Percentiles rank a stretch among this genome's conserved stretches.
These are phyloP conservation scores for Neofusicoccum cordaticola DNA, from an alignment of 2,329 filamentous ascomycete genomes.

Conservation along the genomic window DNA sequence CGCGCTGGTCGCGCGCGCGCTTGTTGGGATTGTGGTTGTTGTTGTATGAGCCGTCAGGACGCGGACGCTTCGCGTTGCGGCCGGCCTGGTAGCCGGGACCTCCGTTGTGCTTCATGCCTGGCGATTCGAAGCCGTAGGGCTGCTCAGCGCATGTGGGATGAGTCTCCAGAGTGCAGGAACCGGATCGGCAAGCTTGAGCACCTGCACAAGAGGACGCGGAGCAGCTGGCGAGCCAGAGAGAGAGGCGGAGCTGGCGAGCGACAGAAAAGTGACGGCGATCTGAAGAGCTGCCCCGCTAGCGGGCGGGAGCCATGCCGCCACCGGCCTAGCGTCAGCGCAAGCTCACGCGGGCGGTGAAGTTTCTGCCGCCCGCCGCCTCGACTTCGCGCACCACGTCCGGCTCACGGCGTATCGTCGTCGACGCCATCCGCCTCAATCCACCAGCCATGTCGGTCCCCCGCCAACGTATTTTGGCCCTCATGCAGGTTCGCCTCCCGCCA, in stretches of 20 bases:
- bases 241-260: not conserved
- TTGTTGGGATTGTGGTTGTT: not conserved
- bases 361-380: not conserved
- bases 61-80: not conserved
- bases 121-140: not conserved
- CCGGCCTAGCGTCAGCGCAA: no score
- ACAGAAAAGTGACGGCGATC: not conserved
- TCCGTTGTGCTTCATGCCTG: not conserved
- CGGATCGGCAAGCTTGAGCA: not conserved
- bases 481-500: slow-evolving; percentile 61
- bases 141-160: not conserved
- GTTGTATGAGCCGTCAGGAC: not conserved
- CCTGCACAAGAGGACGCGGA: not conserved
- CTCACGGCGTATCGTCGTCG: not conserved
- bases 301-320: not conserved
- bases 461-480: slow-evolving; percentile 61
- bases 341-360: no score
- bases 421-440: not conserved
- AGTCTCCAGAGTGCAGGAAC: not conserved
- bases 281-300: slow-evolving; percentile 1
- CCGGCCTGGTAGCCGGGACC: not conserved
- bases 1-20: not conserved
- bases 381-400: not conserved
- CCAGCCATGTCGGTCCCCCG: slow-evolving; percentile 51
- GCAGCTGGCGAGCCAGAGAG: not conserved